Evolutionary conservation across 176 grass and related monocot species (phyloP).

Genomic region (Oryza glaberrima): DNA sequence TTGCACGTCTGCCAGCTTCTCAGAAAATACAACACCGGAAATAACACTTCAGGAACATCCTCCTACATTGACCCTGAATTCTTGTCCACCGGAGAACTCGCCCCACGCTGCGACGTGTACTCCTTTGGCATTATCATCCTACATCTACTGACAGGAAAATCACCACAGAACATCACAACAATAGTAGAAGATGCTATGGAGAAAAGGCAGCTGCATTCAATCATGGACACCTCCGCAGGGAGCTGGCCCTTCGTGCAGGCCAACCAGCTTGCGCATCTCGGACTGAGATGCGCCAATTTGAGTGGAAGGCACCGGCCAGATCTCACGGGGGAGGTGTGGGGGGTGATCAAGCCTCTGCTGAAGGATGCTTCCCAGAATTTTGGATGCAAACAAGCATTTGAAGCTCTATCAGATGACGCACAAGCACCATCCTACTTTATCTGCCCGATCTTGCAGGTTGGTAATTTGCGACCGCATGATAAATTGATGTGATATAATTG

Average conservation of each 20-base stretch:
- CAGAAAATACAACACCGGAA: constrained; percentile 33
- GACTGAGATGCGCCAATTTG: constrained; percentile 57
- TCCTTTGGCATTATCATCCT: constrained; percentile 83
- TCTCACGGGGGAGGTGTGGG: constrained; percentile 57
- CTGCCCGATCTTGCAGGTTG: constrained; percentile 79
- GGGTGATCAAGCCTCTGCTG: constrained; percentile 53
- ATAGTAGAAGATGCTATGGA: constrained; percentile 67
- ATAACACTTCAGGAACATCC: constrained; percentile 54
- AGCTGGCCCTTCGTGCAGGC: constrained; percentile 80
- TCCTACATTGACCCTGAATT: constrained; percentile 67
- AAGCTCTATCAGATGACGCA: constrained; percentile 22
- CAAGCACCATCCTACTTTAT: constrained; percentile 64
- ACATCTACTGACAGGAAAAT: constrained; percentile 68
- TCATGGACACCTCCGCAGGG: constrained; percentile 65
- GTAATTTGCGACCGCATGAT: neutral
- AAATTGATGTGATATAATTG: neutral
- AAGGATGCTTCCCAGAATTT: constrained; percentile 41
- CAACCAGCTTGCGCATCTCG: constrained; percentile 69
- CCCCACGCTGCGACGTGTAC: constrained; percentile 63
- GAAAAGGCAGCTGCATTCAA: constrained; percentile 48
- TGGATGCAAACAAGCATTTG: neutral
- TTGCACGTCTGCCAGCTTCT: constrained; percentile 55
- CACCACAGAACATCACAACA: constrained; percentile 42
- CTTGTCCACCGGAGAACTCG: constrained; percentile 54
- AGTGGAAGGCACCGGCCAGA: constrained; percentile 55